Evolutionary conservation across 208 protist species (phyloP).

Genomic region (Histomonas meleagridis): DNA sequence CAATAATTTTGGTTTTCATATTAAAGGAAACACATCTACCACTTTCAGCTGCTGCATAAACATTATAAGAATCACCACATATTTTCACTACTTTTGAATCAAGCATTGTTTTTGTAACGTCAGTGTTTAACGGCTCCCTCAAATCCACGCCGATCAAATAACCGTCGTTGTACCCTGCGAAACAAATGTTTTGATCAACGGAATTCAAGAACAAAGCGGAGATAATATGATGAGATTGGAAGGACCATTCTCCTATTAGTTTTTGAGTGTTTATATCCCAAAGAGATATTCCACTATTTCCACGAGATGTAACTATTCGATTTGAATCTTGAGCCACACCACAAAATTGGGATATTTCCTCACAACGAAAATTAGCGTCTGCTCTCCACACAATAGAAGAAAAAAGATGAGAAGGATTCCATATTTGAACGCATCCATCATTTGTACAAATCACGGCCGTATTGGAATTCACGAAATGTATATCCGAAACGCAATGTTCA

Average conservation of each 20-base stretch:
- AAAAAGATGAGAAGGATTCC: neutral
- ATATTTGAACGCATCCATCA: neutral
- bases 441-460: neutral
- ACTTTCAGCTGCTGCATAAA: too few species aligned
- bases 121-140: too few species aligned
- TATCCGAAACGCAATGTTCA: too few species aligned
- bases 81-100: too few species aligned
- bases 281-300: neutral
- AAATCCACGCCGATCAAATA: neutral
- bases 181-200: neutral
- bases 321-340: neutral
- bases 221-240: too few species aligned
- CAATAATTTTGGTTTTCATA: too few species aligned
- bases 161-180: neutral
- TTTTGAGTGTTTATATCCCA: neutral
- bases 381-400: neutral
- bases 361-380: neutral
- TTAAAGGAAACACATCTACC: too few species aligned
- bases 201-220: too few species aligned
- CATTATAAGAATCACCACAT: too few species aligned
- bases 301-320: neutral
- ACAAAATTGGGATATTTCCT: neutral
- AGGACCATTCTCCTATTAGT: neutral
- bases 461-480: too few species aligned
- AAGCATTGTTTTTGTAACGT: too few species aligned